Percentiles rank a stretch among this genome's conserved stretches.
Evolutionary conservation across 768 basidiomycete species (phyloP).

Genomic region (Lactarius vividus): DNA sequence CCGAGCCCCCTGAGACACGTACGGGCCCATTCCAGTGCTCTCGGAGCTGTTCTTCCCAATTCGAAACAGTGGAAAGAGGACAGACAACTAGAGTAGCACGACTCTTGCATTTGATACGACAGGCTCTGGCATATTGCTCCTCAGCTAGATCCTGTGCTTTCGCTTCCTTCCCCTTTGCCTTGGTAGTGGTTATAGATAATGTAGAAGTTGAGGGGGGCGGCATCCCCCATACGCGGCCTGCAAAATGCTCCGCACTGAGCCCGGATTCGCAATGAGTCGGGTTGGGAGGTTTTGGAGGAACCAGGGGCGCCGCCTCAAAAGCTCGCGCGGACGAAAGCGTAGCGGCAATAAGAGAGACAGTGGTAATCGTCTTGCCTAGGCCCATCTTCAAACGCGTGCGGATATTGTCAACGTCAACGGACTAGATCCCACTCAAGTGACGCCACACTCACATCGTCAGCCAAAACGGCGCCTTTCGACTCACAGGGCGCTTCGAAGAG

Average conservation of each 20-base stretch:
- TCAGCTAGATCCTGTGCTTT: conserved; percentile 69
- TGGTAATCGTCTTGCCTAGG: conserved; percentile 94
- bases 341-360: conserved; percentile 88
- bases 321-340: conserved; percentile 67
- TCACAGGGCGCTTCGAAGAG: conserved; percentile 62
- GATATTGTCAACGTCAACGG: conserved; percentile 1
- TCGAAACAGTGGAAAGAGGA: conserved; percentile 92
- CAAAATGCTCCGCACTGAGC: conserved; percentile 58
- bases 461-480: conserved; percentile 86
- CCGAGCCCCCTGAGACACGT: conserved; percentile 74
- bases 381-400: conserved; percentile 70
- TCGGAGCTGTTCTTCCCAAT: conserved; percentile 98
- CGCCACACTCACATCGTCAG: conserved; percentile 80
- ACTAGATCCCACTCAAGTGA: background rate
- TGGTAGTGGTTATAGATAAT: conserved; percentile 34
- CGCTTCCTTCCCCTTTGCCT: conserved; percentile 64
- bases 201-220: conserved; percentile 45
- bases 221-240: conserved; percentile 84
- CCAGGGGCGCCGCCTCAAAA: conserved; percentile 59
- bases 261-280: conserved; percentile 28
- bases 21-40: conserved; percentile 96
- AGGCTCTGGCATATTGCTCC: conserved; percentile 63
- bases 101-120: conserved; percentile 77
- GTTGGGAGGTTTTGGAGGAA: conserved; percentile 40
- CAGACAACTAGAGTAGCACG: conserved; percentile 95